Evolutionary conservation across 352 stramenopile genomes (phyloP).

Genomic region (Globisporangium nagaii): DNA sequence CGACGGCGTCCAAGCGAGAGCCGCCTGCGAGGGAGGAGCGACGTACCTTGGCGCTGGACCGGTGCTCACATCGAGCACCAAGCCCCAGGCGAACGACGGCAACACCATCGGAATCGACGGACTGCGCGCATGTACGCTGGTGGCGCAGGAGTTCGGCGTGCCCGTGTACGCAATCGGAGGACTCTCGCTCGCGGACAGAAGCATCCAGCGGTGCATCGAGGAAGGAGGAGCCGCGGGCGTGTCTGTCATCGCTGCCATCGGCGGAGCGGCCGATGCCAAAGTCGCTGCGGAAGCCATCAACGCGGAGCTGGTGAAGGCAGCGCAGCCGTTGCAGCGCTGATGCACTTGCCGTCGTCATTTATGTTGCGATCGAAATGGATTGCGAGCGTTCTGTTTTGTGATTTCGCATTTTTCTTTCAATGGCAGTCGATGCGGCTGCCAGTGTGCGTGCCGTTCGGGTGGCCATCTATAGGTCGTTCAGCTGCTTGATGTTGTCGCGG

Average conservation of each 20-base stretch:
- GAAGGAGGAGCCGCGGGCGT: slow-evolving; percentile 34
- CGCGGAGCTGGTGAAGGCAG: slow-evolving; percentile 13
- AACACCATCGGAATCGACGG: slow-evolving; percentile 36
- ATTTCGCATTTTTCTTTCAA: too few relatives aligned
- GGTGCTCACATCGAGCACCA: slow-evolving; percentile 47
- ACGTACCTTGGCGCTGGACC: slow-evolving; percentile 47
- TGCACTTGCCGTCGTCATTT: background rate
- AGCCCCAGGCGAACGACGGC: slow-evolving; percentile 50
- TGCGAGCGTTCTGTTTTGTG: too few relatives aligned
- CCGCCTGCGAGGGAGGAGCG: slow-evolving; percentile 35
- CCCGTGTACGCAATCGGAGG: slow-evolving; percentile 54
- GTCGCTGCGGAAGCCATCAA: slow-evolving; percentile 21
- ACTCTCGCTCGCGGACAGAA: slow-evolving; percentile 23
- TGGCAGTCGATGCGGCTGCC: too few relatives aligned
- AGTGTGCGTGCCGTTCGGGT: background rate
- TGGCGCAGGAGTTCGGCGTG: slow-evolving; percentile 21
- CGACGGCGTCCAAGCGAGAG: slow-evolving; percentile 29
- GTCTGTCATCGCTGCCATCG: slow-evolving; percentile 50
- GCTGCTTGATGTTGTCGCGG: slow-evolving; percentile 63
- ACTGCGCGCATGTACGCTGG: slow-evolving; percentile 18
- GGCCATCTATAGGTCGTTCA: slow-evolving; percentile 52
- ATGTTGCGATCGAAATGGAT: background rate
- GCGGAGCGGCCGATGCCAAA: slow-evolving; percentile 19
- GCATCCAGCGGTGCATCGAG: slow-evolving; percentile 33
- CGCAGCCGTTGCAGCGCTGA: background rate